Base-by-base conservation (phyloP, 2,329 filamentous ascomycete genomes). In the Trichoderma pleuroti region DNA sequence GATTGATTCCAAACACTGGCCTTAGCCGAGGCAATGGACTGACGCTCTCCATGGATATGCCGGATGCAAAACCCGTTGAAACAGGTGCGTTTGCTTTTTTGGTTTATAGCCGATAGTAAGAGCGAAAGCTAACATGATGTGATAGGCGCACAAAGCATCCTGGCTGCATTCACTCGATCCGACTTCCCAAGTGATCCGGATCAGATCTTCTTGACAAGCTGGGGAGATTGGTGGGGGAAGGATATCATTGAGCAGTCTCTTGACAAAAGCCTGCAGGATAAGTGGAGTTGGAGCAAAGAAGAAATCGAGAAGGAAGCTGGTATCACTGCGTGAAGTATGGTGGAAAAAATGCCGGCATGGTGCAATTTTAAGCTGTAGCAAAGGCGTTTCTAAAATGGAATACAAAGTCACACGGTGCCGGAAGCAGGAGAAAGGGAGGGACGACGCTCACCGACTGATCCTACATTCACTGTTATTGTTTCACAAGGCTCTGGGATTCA, bases 151-250 rank as follows among this genome's bases (percentile, higher is more conserved):
- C 74, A 77, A 21, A 87, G 79, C 70, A 79, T 87, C 1, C 77
- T 85, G 18, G 76, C 77, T 1, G 85, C 85, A 0, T 80, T 87
- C 30, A 81, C 79, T 0, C 75, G 80, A 3, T 78, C 80, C 21
- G 84, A 87, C 72, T 78, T 87, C 52, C 86, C 86, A 1, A 80
- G 83, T 30, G 85, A 88, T 42, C 82, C 82, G 0, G 83, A 87
- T 21, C 81, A 82, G 64, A 85, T 87, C 68, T 87, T 87, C 76
- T 74, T 88, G 59, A 87, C 85, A 0, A 86, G 85, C 73, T 87
- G 85, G 85, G 86, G 86, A 1, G 85, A 87, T 78, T 88, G 85
- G 85, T 87, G 85, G 85, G 74, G 79, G 16, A 85, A 82, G 75
- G 79, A 82, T 4, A 78, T 82, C 2, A 83, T 82, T 65, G 79